These are phyloP conservation scores for Gomphus sp. DNA, from an alignment of 1,284 basidiomycete genomes.

Conservation along the genomic window DNA sequence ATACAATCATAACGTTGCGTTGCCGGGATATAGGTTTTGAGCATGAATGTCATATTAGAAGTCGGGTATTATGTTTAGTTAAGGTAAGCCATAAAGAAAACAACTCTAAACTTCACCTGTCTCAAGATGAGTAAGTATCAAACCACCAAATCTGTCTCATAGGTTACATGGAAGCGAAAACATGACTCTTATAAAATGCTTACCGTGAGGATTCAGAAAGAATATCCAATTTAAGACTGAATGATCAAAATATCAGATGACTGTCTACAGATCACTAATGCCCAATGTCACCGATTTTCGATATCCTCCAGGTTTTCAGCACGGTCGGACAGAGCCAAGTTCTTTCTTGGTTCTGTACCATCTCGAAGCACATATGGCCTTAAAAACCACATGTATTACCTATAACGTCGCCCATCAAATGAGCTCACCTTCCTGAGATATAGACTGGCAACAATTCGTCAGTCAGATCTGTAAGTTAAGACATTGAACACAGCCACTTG, in stretches of 20 bases:
- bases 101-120: constrained; percentile 36
- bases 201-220: constrained; percentile 78
- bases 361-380: constrained; percentile 95
- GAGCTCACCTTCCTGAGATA: constrained; percentile 59
- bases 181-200: constrained; percentile 14
- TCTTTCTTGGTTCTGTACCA: constrained; percentile 74
- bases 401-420: background rate
- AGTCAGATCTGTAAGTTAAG: background rate
- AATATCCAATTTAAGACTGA: constrained; percentile 78
- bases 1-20: constrained; percentile 5
- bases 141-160: constrained; percentile 66
- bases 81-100: background rate
- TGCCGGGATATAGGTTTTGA: background rate
- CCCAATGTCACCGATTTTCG: constrained; percentile 48
- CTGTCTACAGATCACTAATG: background rate
- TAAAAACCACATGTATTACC: constrained; percentile 1
- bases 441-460: constrained; percentile 45
- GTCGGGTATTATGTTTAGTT: background rate
- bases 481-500: constrained; percentile 24
- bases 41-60: background rate
- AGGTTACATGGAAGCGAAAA: constrained; percentile 2
- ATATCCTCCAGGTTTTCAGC: constrained; percentile 95
- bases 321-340: constrained; percentile 80
- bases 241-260: background rate
- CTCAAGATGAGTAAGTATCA: constrained; percentile 92